A percentile compares a stretch with the other conserved stretches of the same genome.
Evolutionary conservation across 139 green algal genomes (phyloP).

Genomic region (Prasinococcaceae sp.): DNA sequence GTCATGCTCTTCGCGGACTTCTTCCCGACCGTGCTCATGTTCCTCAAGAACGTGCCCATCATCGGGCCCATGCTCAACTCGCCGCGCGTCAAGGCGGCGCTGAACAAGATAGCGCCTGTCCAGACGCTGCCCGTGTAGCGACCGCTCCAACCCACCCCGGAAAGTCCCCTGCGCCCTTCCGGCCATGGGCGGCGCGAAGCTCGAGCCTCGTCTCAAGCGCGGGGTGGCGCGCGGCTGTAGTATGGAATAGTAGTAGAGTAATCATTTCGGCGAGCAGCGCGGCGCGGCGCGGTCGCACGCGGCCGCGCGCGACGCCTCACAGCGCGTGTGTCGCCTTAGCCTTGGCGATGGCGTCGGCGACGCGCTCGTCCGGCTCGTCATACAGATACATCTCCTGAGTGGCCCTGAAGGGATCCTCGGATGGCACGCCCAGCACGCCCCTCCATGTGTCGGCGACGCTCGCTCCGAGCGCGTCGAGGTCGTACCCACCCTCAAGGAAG

Average conservation of each 20-base stretch:
- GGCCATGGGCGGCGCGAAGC: too few species aligned
- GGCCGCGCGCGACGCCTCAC: too few species aligned
- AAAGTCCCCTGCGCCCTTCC: too few species aligned
- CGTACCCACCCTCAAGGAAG: conserved; percentile 78
- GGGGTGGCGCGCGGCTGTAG: too few species aligned
- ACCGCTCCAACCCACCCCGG: too few species aligned
- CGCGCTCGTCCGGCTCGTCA: conserved; percentile 26
- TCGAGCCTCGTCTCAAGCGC: too few species aligned
- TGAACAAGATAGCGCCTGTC: too few species aligned
- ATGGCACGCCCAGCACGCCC: conserved; percentile 33
- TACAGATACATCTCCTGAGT: not conserved
- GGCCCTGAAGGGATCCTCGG: not conserved
- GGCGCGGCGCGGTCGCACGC: too few species aligned
- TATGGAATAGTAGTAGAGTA: too few species aligned
- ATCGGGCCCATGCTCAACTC: conserved; percentile 55
- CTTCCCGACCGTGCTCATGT: conserved; percentile 77
- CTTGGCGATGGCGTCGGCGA: conserved; percentile 12
- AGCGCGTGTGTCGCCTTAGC: conserved; percentile 17
- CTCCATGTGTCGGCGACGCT: conserved; percentile 54
- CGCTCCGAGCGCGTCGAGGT: conserved; percentile 45
- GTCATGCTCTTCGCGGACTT: conserved; percentile 88
- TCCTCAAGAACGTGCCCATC: conserved; percentile 42
- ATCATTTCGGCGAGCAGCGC: too few species aligned
- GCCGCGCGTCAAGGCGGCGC: conserved; percentile 57
- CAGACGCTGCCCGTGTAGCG: too few species aligned